These are phyloP conservation scores for Zostera marina DNA, from an alignment of 116 monocot species.

Conservation along the genomic window DNA sequence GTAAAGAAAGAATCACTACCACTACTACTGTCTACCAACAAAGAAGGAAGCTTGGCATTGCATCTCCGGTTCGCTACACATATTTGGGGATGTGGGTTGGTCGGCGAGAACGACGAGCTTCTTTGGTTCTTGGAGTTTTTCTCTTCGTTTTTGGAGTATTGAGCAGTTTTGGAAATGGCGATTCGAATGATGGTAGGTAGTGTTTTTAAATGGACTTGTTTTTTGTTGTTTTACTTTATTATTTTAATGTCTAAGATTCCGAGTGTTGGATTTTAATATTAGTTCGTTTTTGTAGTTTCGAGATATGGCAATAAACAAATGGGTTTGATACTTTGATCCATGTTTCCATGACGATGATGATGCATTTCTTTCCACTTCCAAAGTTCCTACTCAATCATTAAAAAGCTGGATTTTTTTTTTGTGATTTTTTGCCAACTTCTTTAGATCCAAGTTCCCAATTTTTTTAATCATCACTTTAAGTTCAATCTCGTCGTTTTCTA, in stretches of 20 bases:
- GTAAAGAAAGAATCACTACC: background rate
- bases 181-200: background rate
- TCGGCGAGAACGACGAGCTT: constrained; percentile 1
- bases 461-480: background rate
- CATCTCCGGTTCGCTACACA: background rate
- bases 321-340: no score
- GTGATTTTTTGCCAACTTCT: background rate
- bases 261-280: no score
- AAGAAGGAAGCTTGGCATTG: no score
- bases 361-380: background rate
- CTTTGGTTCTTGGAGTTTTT: background rate
- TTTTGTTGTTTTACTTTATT: background rate
- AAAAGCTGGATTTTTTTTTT: background rate
- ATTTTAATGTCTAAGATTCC: no score
- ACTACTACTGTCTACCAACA: no score
- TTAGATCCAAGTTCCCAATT: background rate
- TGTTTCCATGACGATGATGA: no score
- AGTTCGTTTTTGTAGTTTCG: background rate
- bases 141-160: background rate
- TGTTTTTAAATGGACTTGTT: background rate
- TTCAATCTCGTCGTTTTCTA: background rate
- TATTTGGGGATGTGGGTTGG: background rate
- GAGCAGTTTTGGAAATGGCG: background rate
- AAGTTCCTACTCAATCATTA: constrained; percentile 3
- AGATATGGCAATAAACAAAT: background rate